Base-by-base conservation (phyloP, 306 rosid genomes). In the Canavalia ensiformis region DNA sequence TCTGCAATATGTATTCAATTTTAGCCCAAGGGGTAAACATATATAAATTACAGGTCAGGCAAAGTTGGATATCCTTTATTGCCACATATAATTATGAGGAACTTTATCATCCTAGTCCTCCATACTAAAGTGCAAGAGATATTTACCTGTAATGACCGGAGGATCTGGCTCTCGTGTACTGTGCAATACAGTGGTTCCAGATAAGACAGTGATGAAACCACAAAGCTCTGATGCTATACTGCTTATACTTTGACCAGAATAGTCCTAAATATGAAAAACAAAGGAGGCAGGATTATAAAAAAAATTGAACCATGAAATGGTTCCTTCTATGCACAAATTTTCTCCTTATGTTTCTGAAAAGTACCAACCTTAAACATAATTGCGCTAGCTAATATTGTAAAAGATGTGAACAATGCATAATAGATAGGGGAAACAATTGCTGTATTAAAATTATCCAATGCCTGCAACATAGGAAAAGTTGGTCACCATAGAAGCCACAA, bases 281-380 rank as follows among this genome's bases (percentile, higher is more conserved):
- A 25, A 65, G 9, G 58, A 89, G 39, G 62, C 80, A 35, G 39
- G 54, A 63, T 68, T 69, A 57, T 3, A 55, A 66, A 42, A 83
- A 34, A 70, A 46, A 74, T 39, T 45, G 72, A 88, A 75, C 63
- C 83, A 71, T 79, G 29, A 31, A 54, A 76, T 42, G 33, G 59
- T 50, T 37, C 81, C 69, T 81, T 73, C 65, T 57, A 10, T 6
- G n/a, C 54, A 72, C 52, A 64, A 47, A 12, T 50, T 60, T 84
- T 74, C 76, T 65, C 30, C 67, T 51, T 66, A 47, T 56, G 72
- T 34, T 80, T 59, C 79, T 35, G 57, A 72, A 68, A 79, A 78
- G 63, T 82, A 91, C 81, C 63, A 72, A 87, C 98, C 99, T 93
- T 95, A 47, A 93, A 95, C 99, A 95, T 95, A 76, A 95, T 93